These are phyloP conservation scores for Penicillium corylophilum DNA, from an alignment of 2,329 filamentous ascomycete species.

Conservation along the genomic window DNA sequence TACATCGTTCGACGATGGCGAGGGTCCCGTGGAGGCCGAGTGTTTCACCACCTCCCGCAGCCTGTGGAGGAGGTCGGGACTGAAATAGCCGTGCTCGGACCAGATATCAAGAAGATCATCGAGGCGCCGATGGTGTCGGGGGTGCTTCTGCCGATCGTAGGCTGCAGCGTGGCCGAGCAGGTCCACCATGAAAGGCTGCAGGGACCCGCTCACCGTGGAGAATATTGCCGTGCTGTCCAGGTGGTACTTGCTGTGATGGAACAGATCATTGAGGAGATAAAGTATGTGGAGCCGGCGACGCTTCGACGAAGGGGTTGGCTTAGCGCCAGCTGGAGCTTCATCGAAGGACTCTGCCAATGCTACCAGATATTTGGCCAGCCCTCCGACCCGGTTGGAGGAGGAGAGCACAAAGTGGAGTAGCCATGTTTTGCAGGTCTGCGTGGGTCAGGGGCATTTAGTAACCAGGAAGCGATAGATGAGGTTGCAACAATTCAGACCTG, in stretches of 20 bases:
- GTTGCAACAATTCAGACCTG: conserved; percentile 68
- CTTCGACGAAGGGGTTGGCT: conserved; percentile 54
- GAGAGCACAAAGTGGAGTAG: conserved; percentile 69
- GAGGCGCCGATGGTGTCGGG: conserved; percentile 67
- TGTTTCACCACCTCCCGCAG: conserved; percentile 60
- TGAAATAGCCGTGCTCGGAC: conserved; percentile 66
- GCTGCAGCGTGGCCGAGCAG: conserved; percentile 60
- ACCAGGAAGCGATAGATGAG: conserved; percentile 21
- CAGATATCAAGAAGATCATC: conserved; percentile 66
- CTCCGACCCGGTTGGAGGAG: conserved; percentile 64
- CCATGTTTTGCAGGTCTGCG: conserved; percentile 83
- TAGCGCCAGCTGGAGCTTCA: conserved; percentile 25
- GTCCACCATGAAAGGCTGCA: conserved; percentile 61
- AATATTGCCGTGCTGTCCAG: conserved; percentile 45
- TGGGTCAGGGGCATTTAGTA: conserved; percentile 18
- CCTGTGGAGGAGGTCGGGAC: conserved; percentile 53
- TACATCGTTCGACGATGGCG: conserved; percentile 26
- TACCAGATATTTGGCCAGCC: conserved; percentile 73
- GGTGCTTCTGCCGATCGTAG: conserved; percentile 56
- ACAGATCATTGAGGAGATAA: conserved; percentile 74
- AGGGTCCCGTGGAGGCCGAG: conserved; percentile 35
- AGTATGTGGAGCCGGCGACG: conserved; percentile 73
- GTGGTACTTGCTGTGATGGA: conserved; percentile 65
- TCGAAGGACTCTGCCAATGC: conserved; percentile 64
- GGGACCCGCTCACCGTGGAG: conserved; percentile 52